Base-by-base conservation (phyloP, 176 grass and related monocot genomes). In the Oryza glumipatula region DNA sequence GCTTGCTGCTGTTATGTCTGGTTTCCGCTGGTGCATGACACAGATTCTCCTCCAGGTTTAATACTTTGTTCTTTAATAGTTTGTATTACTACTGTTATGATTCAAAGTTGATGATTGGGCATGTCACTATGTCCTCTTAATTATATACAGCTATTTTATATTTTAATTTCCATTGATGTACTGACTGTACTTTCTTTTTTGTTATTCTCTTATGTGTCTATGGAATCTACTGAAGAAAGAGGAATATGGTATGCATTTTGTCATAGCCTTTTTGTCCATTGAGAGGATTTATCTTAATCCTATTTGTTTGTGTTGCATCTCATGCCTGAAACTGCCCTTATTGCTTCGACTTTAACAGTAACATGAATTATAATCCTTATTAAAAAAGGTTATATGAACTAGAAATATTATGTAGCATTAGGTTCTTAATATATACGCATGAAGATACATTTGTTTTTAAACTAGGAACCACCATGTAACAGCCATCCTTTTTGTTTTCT, bases 41-140 rank as follows among this genome's bases (percentile, higher is more conserved):
- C 96, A 98, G 78, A 98, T 98, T 92, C 96, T 98, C 24, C 91
- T 98, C 82, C 96, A 98, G 96, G 96, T 98, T 84, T 87, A 23
- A 86, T 85, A 60, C 11, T 11, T 68, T 72, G 35, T 64, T 54
- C 7, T 73, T 85, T 61, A 30, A 6, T 76, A 76, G 4, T 82
- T 70, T 76, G 43, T 77, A 9, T 43, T 84, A 69, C 58, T 80
- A 54, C 60, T 46, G 19, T 30, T 60, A 14, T 24, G 81, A 21
- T 8, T 84, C n/a, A 24, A 43, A 14, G 65, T n/a, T 75, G 67
- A 11, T 58, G 15, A 14, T 71, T 51, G 26, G 61, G 65, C 32
- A 78, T 77, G 26, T 30, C 77, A 15, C 11, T 26, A 19, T 12
- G 67, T 67, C 13, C 13, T 80, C 24, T 68, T 77, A 49, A 67